Evolutionary conservation across 768 basidiomycete genomes (phyloP), one percentile per base, ranked within the genome.

Genomic region (Crassisporium funariophilum): DNA sequence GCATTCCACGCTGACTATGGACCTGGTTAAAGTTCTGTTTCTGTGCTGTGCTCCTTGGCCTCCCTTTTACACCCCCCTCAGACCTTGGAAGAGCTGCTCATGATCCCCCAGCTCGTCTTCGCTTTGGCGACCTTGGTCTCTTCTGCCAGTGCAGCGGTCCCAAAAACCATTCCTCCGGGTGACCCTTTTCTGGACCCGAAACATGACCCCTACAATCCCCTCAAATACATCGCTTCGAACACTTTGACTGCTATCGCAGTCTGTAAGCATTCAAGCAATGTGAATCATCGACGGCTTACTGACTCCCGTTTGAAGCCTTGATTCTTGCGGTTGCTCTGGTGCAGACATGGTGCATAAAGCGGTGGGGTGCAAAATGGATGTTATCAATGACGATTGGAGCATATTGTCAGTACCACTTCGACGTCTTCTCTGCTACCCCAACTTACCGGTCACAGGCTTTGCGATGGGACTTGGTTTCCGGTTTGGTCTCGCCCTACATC

Each of bases 341-440:
- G 2, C 80, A 83, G 55, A 69, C 75, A 5, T 69, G 60, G 39
- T 69, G 66, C 33, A 70, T 73, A 10, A 63, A 60, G 55, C 71
- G 65, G 46, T 75, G 69, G 43, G 76, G 81, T 3, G 74, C 76
- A 4, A 76, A 68, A 50, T 84, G 72, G 65, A 86, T 86, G 84
- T 56, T 81, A 23, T 61, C 72, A 13, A 80, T 86, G 76, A 69
- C 76, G 4, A 75, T 86, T 46, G 84, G 84, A n/a, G 71, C 69
- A 22, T 81, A 76, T 59, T 74, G 82, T 77, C 44, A 37, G 79
- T 67, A n/a, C 10, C 2, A 24, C 13, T 13, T n/a, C n/a, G n/a
- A n/a, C n/a, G n/a, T 5, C 29, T 29, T 29, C 27, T 13, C 27
- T 13, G 7, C 27, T 13, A 21, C 47, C 35, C 52, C 4, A 5